Conservation (phyloP, 2,329 filamentous ascomycete genomes). For the Monilinia vaccinii-corymbosi region DNA sequence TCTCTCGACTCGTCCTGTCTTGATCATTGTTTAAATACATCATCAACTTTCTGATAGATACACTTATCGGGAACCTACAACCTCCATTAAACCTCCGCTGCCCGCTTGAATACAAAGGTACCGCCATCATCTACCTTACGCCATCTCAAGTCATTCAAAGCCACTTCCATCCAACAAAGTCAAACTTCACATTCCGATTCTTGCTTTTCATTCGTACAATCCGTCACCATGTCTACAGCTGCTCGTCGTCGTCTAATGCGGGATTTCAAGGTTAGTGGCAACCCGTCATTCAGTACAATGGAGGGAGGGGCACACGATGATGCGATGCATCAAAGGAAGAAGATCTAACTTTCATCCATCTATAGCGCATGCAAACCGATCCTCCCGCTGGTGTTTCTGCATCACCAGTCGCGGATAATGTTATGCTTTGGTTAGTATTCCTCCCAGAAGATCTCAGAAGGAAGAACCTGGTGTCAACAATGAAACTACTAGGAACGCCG, state of each 20-base stretch:
- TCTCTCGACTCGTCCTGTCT: too few relatives aligned
- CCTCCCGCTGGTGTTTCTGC: constrained; percentile 94
- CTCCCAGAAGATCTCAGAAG: not conserved
- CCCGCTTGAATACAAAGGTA: too few relatives aligned
- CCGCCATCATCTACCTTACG: too few relatives aligned
- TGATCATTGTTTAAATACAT: too few relatives aligned
- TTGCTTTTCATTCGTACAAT: not conserved
- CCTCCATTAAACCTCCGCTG: constrained; percentile 14
- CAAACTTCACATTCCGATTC: not conserved
- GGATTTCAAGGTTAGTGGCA: constrained; percentile 81
- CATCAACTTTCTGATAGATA: not conserved
- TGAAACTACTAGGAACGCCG: constrained; percentile 69
- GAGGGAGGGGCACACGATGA: constrained; percentile 5
- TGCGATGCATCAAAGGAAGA: constrained; percentile 1
- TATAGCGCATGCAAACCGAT: constrained; percentile 96
- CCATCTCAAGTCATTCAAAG: not conserved
- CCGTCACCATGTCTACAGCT: constrained; percentile 69
- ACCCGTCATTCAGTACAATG: not conserved
- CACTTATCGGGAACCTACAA: constrained; percentile 10
- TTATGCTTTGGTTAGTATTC: constrained; percentile 75
- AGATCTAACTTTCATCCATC: constrained; percentile 17
- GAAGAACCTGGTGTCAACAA: constrained; percentile 4
- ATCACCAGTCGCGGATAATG: constrained; percentile 90
- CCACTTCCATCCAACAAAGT: not conserved
- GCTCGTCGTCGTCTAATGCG: constrained; percentile 95